Evolutionary conservation across 2,329 filamentous ascomycete species (phyloP), one percentile per base, ranked within the genome.

Genomic region (Sphaceloma murrayae): DNA sequence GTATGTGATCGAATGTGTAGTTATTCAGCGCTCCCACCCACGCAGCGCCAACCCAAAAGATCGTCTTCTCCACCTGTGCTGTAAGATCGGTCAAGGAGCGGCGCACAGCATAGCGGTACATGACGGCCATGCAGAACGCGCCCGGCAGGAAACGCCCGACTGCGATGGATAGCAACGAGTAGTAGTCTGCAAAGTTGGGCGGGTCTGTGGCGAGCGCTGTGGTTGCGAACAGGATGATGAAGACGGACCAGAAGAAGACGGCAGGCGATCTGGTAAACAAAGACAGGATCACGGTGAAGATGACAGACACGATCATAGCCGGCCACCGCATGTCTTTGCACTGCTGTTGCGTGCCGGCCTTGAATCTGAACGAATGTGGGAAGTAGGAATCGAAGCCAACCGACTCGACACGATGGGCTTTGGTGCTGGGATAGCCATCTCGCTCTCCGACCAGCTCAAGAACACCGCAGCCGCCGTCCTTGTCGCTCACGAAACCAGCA

Each of bases 11-110:
- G 56, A 98, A 85, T 0, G 91, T 96, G 63, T 95, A 93, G 64
- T 96, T 96, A 57, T 89, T 89, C 52, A 98, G 66, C 1, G 85
- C 81, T 11, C 88, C 91, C 29, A 95, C 77, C 82, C 93, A 98
- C 57, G 83, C 87, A 5, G 79, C 81, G 1, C 88, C 88, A 1
- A 98, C 70, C 82, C 87, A 96, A 19, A 96, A 70, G 2, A 96
- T 64, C 0, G 86, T 85, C 69, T 94, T 95, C 57, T 94, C 89
- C 32, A 94, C 55, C 58, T 94, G 89, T 0, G 88, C 86, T 0
- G 77, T 81, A 2, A 95, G 71, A 1, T 78, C 80, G 1, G 62
- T 64, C 18, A 94, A 73, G 1, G 83, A 78, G 34, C 84, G 80
- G 3, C 77, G 71, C 7, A 91, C 74, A 44, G 88, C 88, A 60